These are phyloP conservation scores for Sarocladium oryzae DNA, from an alignment of 2,329 filamentous ascomycete species.

Conservation along the genomic window DNA sequence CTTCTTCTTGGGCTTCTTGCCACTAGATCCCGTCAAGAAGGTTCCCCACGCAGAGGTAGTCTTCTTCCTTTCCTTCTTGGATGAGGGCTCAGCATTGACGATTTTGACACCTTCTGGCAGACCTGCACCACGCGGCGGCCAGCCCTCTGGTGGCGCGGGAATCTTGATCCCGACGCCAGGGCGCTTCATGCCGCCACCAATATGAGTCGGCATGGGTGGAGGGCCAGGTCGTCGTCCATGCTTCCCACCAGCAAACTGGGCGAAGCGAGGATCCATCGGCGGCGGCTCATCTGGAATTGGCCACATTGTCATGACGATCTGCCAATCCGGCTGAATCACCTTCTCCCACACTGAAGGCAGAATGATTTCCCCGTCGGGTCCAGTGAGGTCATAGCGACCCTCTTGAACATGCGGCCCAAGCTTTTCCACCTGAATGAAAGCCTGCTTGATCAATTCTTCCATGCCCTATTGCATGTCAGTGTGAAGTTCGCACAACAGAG, in stretches of 20 bases:
- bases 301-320: constrained; percentile 53
- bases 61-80: constrained; percentile 12
- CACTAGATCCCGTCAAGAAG: background rate
- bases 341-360: constrained; percentile 74
- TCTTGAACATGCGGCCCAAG: constrained; percentile 70
- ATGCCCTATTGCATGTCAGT: constrained; percentile 53
- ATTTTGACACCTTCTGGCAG: constrained; percentile 9
- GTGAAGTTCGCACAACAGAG: background rate
- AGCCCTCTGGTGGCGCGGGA: constrained; percentile 3
- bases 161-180: constrained; percentile 6
- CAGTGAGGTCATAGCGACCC: constrained; percentile 74
- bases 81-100: constrained; percentile 10
- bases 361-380: constrained; percentile 76
- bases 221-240: background rate
- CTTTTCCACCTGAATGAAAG: constrained; percentile 71
- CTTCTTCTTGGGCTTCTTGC: constrained; percentile 12
- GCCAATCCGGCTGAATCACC: constrained; percentile 65
- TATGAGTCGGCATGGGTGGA: background rate
- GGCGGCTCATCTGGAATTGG: constrained; percentile 41
- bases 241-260: background rate
- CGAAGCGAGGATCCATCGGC: constrained; percentile 2
- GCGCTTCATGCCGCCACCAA: background rate
- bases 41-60: constrained; percentile 3
- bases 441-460: constrained; percentile 80
- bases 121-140: background rate